These are phyloP conservation scores for Skeletonema menzelii DNA, from an alignment of 108 stramenopile species.

Conservation along the genomic window DNA sequence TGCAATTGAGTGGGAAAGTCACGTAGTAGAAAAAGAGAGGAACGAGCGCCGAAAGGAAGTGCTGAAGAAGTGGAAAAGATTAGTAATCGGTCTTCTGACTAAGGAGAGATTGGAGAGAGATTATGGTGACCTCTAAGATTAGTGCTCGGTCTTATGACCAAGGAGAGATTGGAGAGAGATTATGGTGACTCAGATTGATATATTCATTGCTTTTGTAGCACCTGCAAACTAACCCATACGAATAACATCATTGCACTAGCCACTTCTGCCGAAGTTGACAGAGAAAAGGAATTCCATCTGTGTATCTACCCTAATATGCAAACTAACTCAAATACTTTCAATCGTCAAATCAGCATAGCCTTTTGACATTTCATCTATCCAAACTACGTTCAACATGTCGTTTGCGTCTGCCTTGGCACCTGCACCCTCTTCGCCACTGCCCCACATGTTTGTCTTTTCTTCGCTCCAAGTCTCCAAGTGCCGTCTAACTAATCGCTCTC, in stretches of 20 bases:
- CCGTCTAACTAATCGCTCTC: conserved; percentile 48
- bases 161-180: conserved; percentile 75
- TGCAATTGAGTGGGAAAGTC: conserved; percentile 61
- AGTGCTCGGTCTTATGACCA: conserved; percentile 65
- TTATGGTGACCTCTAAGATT: conserved; percentile 57
- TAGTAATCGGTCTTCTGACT: conserved; percentile 67
- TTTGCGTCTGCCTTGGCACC: conserved; percentile 55
- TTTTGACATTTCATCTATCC: conserved; percentile 41
- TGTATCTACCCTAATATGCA: no score
- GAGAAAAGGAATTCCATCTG: no score
- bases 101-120: conserved; percentile 78
- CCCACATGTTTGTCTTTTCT: conserved; percentile 60
- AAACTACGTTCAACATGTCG: conserved; percentile 50
- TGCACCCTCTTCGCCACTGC: conserved; percentile 50
- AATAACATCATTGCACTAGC: no score
- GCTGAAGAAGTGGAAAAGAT: conserved; percentile 68
- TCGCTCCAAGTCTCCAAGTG: conserved; percentile 64
- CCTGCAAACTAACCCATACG: no score
- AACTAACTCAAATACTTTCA: conserved; percentile 24
- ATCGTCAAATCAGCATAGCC: conserved; percentile 38
- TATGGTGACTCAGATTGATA: conserved; percentile 42
- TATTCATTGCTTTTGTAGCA: no score
- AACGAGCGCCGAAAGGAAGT: conserved; percentile 50
- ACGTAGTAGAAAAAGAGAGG: conserved; percentile 54
- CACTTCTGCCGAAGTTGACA: no score